Conservation (phyloP, 164 flowering plant genomes). For the Euptelea pleiosperma region DNA sequence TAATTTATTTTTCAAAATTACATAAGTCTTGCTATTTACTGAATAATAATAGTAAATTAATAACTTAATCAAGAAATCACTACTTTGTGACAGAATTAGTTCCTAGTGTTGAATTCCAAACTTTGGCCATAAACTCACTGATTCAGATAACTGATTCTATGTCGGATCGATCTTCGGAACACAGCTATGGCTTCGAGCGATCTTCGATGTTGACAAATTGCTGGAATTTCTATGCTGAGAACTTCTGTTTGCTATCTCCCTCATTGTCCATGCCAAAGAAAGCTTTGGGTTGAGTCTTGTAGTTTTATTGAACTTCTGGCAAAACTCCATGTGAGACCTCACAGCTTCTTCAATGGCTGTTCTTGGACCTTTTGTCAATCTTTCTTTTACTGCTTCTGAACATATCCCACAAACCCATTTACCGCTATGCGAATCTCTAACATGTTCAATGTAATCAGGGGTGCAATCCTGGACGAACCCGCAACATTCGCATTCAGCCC, state of each 20-base stretch:
- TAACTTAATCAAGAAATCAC: no score
- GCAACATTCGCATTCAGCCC: constrained; percentile 53
- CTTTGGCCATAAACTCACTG: no score
- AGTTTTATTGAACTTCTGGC: constrained; percentile 45
- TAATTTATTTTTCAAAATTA: no score
- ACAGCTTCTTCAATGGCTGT: constrained; percentile 38
- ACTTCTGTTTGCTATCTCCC: constrained; percentile 41
- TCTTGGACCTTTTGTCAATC: constrained; percentile 4
- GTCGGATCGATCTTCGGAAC: constrained; percentile 23
- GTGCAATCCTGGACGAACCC: constrained; percentile 64
- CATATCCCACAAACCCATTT: constrained; percentile 71
- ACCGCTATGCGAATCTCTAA: constrained; percentile 32
- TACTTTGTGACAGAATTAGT: no score
- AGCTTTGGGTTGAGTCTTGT: constrained; percentile 54
- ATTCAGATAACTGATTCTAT: no score
- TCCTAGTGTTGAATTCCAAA: no score
- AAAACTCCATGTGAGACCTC: constrained; percentile 39
- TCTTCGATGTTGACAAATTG: no score
- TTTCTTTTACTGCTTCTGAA: constrained; percentile 59
- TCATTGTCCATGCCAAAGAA: constrained; percentile 43
- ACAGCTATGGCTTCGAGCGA: constrained; percentile 35
- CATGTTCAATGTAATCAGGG: constrained; percentile 30
- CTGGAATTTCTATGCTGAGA: constrained; percentile 19
- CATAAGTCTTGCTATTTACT: no score
- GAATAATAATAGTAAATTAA: no score